Evolutionary conservation across 768 basidiomycete genomes (phyloP), one percentile per base, ranked within the genome.

Genomic region (Podaxis rugospora): DNA sequence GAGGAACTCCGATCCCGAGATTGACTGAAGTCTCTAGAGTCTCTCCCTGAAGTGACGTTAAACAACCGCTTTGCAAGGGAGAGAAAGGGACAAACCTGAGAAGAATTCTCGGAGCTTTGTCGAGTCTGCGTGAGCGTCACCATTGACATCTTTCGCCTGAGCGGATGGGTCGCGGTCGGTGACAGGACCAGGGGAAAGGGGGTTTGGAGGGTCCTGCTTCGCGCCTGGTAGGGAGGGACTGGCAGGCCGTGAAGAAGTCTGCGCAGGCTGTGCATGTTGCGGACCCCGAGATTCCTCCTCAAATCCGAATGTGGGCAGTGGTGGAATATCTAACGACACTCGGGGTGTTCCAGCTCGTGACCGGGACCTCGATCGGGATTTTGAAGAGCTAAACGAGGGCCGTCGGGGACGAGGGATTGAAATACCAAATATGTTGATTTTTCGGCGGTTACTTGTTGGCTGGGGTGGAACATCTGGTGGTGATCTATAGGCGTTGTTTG

Each of bases 361-460:
- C 42, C 68, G 62, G 5, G 70, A 74, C 64, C 70, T 57, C 57
- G 71, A 78, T 67, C 66, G 62, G 23, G 78, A 75, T 16, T 61
- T 55, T 40, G 59, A 61, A 44, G 59, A 53, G 6, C 59, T 14
- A 14, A 57, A 21, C 3, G 75, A 67, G 51, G 78, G 77, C 62
- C 76, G 74, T 40, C 68, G 68, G 35, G 70, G 56, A 5, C 76
- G 64, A 25, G 72, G 62, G 4, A 79, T 68, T 21, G 77, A 71
- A 9, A 81, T 76, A 13, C 76, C 77, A 65, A 83, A 83, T 27
- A 83, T 68, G 46, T 76, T 76, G 68, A 65, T 76, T 80, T 65
- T 73, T 72, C 50, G 61, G 54, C 75, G 76, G 5, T 78, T 63
- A 28, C 66, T 67, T 13, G 56, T 58, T 21, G 77, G 74, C 14